Base-by-base conservation (phyloP, 768 basidiomycete species). In the Epithele typhae region DNA sequence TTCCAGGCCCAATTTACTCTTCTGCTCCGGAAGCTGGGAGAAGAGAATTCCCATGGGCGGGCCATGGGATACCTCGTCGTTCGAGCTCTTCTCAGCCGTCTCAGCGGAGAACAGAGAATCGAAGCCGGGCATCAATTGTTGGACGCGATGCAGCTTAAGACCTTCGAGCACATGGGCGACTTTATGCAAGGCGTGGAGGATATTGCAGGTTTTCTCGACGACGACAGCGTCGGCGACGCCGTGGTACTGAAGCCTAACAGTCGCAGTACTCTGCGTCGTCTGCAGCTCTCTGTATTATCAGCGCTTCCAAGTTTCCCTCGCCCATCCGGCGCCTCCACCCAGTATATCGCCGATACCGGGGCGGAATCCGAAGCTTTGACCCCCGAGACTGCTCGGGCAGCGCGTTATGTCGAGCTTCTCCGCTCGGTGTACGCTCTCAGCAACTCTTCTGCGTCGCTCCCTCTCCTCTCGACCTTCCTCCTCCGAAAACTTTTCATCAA, bases 401-500 rank as follows among this genome's bases (percentile, higher is more conserved):
- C 12, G 51, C 66, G 62, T 22, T 91, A 83, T 57, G 72, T 84
- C 19, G 57, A 63, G n/a, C 71, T 92, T 46, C 75, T 82, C 65
- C 76, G 81, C 24, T 61, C 66, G 11, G 63, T 92, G 4, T 97
- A 96, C 66, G 64, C 58, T 15, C 58, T 90, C 17, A 80, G 80
- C 6, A 91, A 84, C 55, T 70, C 73, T 0, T 75, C 79, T 4
- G 62, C 74, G 6, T 60, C 74, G 0, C 62, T 74, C 10, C 68
- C 73, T 1, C 62, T 72, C 3, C 64, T 91, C 7, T 74, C 86
- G 0, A 69, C 74, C 1, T 66, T 69, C 14, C 63, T 93, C 39
- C 73, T 92, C 19, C 77, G 74, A 46, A 60, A 71, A 0, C 66
- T 94, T 3, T 91, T 97, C 59, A 65, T 75, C 25, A 78, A 73